phyloP scores from a whole-genome alignment of 768 basidiomycete species.

The Pluteus cervinus region DNA sequence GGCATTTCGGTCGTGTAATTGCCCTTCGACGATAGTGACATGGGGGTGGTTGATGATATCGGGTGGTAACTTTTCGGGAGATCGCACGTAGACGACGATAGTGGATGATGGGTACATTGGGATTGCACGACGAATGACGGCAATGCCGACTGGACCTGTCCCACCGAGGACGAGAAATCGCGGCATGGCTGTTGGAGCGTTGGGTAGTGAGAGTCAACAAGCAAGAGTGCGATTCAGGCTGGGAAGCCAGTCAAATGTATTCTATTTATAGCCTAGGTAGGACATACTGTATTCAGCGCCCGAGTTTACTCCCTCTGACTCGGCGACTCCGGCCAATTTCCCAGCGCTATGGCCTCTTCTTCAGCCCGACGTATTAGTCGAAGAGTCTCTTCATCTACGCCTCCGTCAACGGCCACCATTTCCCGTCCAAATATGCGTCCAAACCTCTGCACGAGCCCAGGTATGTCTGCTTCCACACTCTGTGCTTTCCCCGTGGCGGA shows the following conservation, averaged over 20 bases:
- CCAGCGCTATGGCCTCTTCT: too few species aligned
- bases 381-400: constrained; percentile 39
- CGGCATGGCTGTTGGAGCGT: too few species aligned
- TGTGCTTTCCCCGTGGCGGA: constrained; percentile 32
- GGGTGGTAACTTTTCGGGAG: constrained; percentile 55
- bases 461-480: constrained; percentile 44
- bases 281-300: too few species aligned
- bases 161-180: constrained; percentile 64
- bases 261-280: too few species aligned
- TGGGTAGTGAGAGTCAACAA: too few species aligned
- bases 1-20: constrained; percentile 44
- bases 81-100: constrained; percentile 58
- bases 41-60: constrained; percentile 38
- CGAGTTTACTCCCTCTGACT: too few species aligned
- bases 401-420: constrained; percentile 36
- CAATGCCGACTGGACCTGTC: constrained; percentile 56
- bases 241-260: too few species aligned
- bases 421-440: constrained; percentile 42
- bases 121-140: constrained; percentile 52
- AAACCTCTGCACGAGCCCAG: constrained; percentile 42
- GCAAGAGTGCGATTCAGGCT: too few species aligned
- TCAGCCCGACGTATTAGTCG: too few species aligned
- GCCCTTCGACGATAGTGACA: constrained; percentile 47
- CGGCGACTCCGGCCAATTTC: too few species aligned
- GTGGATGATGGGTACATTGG: constrained; percentile 27